Conservation (phyloP, 106 monocot species). For the Dendrobium nobile region DNA sequence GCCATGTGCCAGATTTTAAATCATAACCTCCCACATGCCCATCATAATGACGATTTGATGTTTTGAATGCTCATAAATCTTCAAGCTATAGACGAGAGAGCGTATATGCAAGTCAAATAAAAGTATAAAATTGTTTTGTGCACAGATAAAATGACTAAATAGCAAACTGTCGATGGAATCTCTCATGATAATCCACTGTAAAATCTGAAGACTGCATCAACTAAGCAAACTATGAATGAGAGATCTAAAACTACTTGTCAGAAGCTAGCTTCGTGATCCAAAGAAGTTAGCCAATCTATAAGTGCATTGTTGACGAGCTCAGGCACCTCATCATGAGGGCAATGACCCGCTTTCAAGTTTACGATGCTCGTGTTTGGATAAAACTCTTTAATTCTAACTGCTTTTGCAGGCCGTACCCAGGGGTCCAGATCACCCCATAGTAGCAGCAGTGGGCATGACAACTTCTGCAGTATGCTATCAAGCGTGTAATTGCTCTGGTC, state of each 20-base stretch:
- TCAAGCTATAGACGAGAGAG: no score
- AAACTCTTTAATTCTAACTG: slow-evolving; percentile 67
- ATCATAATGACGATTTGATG: no score
- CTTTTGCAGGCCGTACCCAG: slow-evolving; percentile 89
- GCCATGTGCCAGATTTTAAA: no score
- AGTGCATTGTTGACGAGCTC: slow-evolving; percentile 81
- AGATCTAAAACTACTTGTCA: neutral
- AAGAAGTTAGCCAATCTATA: slow-evolving; percentile 69
- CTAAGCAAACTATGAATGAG: no score
- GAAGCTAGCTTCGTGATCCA: slow-evolving; percentile 29
- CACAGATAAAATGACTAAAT: no score
- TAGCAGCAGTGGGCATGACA: slow-evolving; percentile 73
- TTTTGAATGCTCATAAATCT: no score
- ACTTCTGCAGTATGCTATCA: slow-evolving; percentile 58
- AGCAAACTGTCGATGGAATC: no score
- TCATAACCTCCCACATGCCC: no score
- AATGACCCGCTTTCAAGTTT: slow-evolving; percentile 87
- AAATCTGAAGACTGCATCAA: no score
- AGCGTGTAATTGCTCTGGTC: slow-evolving; percentile 85
- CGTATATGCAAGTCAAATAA: no score
- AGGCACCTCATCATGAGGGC: slow-evolving; percentile 94
- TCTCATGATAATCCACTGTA: neutral
- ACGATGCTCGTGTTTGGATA: slow-evolving; percentile 74
- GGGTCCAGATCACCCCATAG: slow-evolving; percentile 96
- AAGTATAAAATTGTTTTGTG: no score